Evolutionary conservation across 164 flowering plant genomes (phyloP).

Genomic region (Brasenia schreberi): DNA sequence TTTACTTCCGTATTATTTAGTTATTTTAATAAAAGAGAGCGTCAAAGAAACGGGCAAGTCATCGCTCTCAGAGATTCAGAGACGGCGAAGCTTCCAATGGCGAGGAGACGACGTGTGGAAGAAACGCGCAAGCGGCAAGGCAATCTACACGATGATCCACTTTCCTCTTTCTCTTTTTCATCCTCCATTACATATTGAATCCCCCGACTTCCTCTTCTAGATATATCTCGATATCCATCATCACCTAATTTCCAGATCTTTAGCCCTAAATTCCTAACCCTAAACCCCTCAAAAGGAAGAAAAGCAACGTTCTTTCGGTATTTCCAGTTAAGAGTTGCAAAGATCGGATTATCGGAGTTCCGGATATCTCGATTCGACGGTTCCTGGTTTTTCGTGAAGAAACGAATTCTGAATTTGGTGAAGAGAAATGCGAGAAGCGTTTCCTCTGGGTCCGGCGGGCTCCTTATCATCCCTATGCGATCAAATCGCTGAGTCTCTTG

Average conservation of each 20-base stretch:
- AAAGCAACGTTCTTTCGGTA: too few species aligned
- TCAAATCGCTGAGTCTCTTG: background rate
- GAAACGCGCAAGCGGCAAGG: background rate
- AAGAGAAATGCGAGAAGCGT: background rate
- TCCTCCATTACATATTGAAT: background rate
- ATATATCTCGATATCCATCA: background rate
- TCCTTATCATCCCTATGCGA: background rate
- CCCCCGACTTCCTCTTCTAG: background rate
- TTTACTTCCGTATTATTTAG: too few species aligned
- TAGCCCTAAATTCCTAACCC: background rate
- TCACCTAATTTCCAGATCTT: background rate
- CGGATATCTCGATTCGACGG: background rate
- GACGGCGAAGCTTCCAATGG: background rate
- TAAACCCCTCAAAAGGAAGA: background rate
- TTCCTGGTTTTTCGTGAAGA: too few species aligned
- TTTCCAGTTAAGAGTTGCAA: background rate
- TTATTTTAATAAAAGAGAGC: background rate
- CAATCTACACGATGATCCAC: background rate
- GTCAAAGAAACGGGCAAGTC: background rate
- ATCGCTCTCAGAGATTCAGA: background rate
- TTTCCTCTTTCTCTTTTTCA: background rate
- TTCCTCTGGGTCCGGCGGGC: background rate
- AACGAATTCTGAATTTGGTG: background rate
- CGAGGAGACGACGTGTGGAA: background rate
- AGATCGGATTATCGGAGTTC: background rate